A percentile compares a stretch with the other conserved stretches of the same genome.
Evolutionary conservation across 345 rosid species (phyloP).

Genomic region (Hirschfeldia incana): DNA sequence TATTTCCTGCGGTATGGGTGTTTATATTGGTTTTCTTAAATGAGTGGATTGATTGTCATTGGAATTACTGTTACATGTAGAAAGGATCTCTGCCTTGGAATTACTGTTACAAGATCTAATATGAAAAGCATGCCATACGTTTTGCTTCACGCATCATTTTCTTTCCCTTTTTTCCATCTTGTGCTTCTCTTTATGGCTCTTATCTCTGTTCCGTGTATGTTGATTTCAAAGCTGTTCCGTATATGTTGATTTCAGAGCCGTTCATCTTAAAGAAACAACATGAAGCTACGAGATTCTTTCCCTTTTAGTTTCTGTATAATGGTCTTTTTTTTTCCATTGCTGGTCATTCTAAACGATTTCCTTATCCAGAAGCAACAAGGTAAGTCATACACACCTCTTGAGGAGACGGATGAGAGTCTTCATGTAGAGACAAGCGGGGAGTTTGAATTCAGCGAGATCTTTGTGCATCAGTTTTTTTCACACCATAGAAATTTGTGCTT

Average conservation of each 20-base stretch:
- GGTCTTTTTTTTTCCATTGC: neutral
- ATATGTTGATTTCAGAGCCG: constrained; percentile 96
- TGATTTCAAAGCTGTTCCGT: constrained; percentile 92
- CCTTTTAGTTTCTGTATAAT: neutral
- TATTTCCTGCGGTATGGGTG: too few species aligned
- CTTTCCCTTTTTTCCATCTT: constrained; percentile 46
- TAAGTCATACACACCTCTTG: constrained; percentile 58
- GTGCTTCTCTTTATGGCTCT: constrained; percentile 69
- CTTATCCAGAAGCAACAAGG: constrained; percentile 85
- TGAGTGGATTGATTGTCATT: too few species aligned
- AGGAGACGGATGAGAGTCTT: constrained; percentile 70
- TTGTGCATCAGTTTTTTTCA: constrained; percentile 94
- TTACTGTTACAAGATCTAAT: constrained; percentile 15
- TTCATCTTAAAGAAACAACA: constrained; percentile 88
- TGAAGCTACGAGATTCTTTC: constrained; percentile 49
- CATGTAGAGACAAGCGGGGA: constrained; percentile 65
- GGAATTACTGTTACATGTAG: too few species aligned
- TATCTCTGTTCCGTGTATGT: constrained; percentile 96
- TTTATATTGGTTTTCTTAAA: too few species aligned
- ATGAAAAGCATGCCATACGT: neutral
- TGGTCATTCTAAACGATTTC: neutral
- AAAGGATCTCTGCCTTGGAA: constrained; percentile 9
- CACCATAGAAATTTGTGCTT: constrained; percentile 92
- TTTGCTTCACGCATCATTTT: neutral
- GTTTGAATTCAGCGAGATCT: constrained; percentile 92